Evolutionary conservation across 164 flowering plant genomes (phyloP).

Genomic region (Umbellularia californica): DNA sequence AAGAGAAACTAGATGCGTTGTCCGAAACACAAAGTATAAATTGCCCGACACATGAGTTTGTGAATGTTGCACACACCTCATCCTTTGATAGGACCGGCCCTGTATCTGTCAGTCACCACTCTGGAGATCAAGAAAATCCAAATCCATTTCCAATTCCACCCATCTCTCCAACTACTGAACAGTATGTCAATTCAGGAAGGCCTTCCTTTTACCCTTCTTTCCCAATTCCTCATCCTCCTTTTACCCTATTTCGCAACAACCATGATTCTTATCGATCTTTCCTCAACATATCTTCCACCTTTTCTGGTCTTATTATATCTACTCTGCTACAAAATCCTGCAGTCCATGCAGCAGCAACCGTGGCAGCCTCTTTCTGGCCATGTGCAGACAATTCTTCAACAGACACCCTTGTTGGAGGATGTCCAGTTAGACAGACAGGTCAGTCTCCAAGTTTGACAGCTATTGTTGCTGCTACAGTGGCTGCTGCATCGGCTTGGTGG

Average conservation of each 20-base stretch:
- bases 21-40: constrained; percentile 35
- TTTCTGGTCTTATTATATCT: constrained; percentile 60
- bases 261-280: constrained; percentile 49
- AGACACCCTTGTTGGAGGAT: constrained; percentile 33
- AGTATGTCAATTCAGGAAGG: constrained; percentile 19
- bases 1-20: constrained; percentile 15
- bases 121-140: constrained; percentile 29
- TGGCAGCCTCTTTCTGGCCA: constrained; percentile 73
- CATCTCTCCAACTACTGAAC: constrained; percentile 36
- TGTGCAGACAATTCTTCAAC: constrained; percentile 35
- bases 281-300: constrained; percentile 51
- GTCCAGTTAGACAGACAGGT: constrained; percentile 27
- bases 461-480: constrained; percentile 82
- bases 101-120: constrained; percentile 35
- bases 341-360: constrained; percentile 84
- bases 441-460: constrained; percentile 62
- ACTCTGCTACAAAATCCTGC: constrained; percentile 77
- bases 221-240: constrained; percentile 45
- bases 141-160: constrained; percentile 32
- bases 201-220: constrained; percentile 41
- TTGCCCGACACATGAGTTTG: constrained; percentile 67
- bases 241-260: constrained; percentile 30
- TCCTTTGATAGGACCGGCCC: constrained; percentile 27
- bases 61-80: constrained; percentile 42
- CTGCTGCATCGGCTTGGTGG: constrained; percentile 99